Base-by-base conservation (phyloP, 495 filamentous ascomycete species). In the Barbatosphaeria neglecta region DNA sequence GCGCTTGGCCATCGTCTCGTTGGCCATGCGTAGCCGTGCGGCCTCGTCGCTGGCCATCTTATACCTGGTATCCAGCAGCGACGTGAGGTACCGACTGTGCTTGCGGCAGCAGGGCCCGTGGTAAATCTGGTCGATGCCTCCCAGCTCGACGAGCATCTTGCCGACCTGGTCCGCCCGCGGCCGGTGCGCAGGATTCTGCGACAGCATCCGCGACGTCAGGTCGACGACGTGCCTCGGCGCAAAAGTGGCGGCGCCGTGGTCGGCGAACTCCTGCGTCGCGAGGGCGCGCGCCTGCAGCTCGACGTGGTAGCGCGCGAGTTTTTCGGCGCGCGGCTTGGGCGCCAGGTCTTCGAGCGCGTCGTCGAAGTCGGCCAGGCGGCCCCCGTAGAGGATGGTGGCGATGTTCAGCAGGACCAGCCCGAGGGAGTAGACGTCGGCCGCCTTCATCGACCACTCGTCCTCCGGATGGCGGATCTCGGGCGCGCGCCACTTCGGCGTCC, bases 81-180 rank as follows among this genome's bases (percentile, higher is more conserved):
- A 53, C 6, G 58, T 62, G n/a, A 65, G 37, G 25, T 54, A 62
- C 0, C 59, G 56, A 23, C 40, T 55, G 45, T 50, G 60, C 43
- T 50, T 61, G 23, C 60, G 63, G 50, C 67, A 70, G 54, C 66
- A 69, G 0, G 44, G 38, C 3, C 54, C 57, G 50, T 69, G 64
- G 50, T 70, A 70, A 6, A 69, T 50, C 48, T 70, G 67, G 6
- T 69, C 63, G 2, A 69, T 47, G 7, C 67, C 67, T 1, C 67
- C 67, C 4, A 70, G 52, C 20, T 62, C 62, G 6, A 56, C 53
- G 1, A 70, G 55, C 41, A 59, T 55, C 2, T 42, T 48, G 22
- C 62, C 58, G 17, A 68, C 61, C 10, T 61, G 42, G 17, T 52
- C 52, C 17, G 61, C 64, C 2, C 47, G 41, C 0, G 66, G 67